Evolutionary conservation across 768 basidiomycete genomes (phyloP), one percentile per base, ranked within the genome.

Genomic region (Boletus rubescentipes): DNA sequence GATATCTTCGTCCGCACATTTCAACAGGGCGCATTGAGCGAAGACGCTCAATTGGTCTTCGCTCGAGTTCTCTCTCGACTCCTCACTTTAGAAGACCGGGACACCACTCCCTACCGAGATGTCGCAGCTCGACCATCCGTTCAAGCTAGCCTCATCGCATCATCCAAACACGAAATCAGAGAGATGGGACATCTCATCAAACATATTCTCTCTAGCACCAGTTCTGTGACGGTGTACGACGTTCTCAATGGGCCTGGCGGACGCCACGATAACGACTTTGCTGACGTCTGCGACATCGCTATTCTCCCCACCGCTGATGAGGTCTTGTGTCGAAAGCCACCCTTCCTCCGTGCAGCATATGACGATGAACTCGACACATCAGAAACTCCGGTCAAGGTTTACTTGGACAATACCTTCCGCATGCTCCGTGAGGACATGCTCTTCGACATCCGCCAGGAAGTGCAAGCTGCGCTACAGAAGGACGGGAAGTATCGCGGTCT

Each of bases 261-360:
- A 2, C 75, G 87, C 1, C 87, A 88, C 51, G 85, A 86, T 61
- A 89, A 89, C 42, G 86, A 88, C 60, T 79, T 80, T 51, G 62
- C 62, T 5, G 76, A 87, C 55, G 87, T 83, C 57, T 76, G 77
- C 7, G 52, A 78, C 23, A 83, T 88, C 18, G 65, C 78, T 12
- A 83, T 88, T 44, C 70, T 85, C 5, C 87, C 87, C 2, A 85
- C 85, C 4, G 75, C 80, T 0, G 80, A 82, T 38, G 86, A 88
- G 61, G 70, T 87, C 11, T 52, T 58, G 2, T 84, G 71, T 35
- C 66, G 46, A 12, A 74, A 80, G 9, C 55, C 56, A 2, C 71
- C 86, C 2, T 87, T 84, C 55, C 63, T 86, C 12, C 77, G 79
- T 4, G 66, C 75, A 2, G 71, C 72, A 23, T 68, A 34, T 29